Base-by-base conservation (phyloP, 257 asterid species). In the Solanum appendiculatum region DNA sequence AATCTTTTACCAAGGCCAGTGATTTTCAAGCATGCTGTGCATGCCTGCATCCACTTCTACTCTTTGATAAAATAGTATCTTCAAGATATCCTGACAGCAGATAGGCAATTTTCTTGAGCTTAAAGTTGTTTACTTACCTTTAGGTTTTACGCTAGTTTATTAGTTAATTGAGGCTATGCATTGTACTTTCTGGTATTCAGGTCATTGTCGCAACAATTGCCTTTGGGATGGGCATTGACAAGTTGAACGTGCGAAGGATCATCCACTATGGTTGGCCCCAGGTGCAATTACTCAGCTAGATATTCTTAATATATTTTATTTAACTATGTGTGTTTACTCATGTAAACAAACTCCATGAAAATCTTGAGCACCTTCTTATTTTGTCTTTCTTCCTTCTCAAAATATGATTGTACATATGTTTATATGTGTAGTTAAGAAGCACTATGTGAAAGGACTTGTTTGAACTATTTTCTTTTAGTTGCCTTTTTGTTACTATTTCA, bases 251-350 rank as follows among this genome's bases (percentile, higher is more conserved):
- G 84, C 91, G 98, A 36, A 93, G 95, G 89, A 93, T 95, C 88
- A 91, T 95, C 86, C 98, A 95, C 90, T 95, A 95, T 86, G 98
- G 98, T 82, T 95, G 97, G 98, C 98, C 98, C 68, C 98, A 95
- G 98, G 98, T 94, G 89, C 78, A 60, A 54, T 39, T 63, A 46
- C 66, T 46, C 27, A 80, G 85, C 42, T 80, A 44, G 66, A 44
- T 80, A 16, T 23, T 40, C 40, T 46, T 46, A 9, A 46, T 46
- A 7, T 80, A 9, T 46, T 80, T 80, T 46, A 63, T 7, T 18
- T 77, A 77, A 75, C 60, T 40, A 40, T 2, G 1, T 44, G 14
- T 78, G 36, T 44, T 42, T 78, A 42, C 25, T 42, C 63, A 10
- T 78, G 84, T 25, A 42, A 77, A 77, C 1, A 2, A 48, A 78